These are phyloP conservation scores for Wickerhamiella sorbophila DNA, from an alignment of 805 yeast species.

Conservation along the genomic window DNA sequence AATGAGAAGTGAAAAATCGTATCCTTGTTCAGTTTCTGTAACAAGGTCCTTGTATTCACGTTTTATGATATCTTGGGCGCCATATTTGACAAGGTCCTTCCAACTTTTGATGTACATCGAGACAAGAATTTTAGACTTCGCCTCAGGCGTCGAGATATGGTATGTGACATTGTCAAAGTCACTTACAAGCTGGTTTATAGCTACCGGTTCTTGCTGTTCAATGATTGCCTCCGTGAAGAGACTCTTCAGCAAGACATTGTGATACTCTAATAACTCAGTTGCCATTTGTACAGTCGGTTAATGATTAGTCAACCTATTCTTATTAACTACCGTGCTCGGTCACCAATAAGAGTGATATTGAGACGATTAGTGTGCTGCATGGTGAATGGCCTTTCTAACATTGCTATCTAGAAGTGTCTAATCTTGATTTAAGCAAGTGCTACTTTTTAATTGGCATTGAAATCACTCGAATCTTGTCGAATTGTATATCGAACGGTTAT, in stretches of 20 bases:
- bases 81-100: constrained; percentile 55
- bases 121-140: constrained; percentile 47
- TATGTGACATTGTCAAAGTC: constrained; percentile 95
- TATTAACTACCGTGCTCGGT: no score
- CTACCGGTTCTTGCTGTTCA: constrained; percentile 32
- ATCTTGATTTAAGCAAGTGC: no score
- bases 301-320: background rate
- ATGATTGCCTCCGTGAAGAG: constrained; percentile 59
- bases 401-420: no score
- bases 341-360: no score
- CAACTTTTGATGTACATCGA: constrained; percentile 67
- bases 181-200: constrained; percentile 71
- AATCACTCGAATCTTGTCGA: no score
- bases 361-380: no score
- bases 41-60: constrained; percentile 40
- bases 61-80: constrained; percentile 29
- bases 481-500: no score
- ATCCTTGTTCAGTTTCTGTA: constrained; percentile 55
- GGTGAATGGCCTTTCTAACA: no score
- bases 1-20: constrained; percentile 61
- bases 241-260: constrained; percentile 68
- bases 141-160: constrained; percentile 80
- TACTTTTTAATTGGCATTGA: no score
- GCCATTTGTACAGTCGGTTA: constrained; percentile 10
- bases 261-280: constrained; percentile 78